Base-by-base conservation (phyloP, 768 basidiomycete genomes). In the Gloeophyllum trabeum region DNA sequence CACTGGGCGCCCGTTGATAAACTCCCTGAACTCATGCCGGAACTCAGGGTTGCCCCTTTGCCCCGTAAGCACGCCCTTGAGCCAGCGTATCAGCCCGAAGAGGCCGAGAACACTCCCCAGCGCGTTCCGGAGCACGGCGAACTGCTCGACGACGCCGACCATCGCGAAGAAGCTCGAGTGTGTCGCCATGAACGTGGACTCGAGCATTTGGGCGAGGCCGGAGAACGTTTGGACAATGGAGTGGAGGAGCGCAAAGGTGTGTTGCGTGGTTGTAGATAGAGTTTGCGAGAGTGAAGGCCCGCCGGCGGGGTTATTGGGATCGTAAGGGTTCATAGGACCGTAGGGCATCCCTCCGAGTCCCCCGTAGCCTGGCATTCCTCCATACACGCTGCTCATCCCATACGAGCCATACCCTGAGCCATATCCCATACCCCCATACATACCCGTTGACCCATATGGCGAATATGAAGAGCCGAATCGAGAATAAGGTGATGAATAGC, bases 121-220 rank as follows among this genome's bases (percentile, higher is more conserved):
- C 10, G 91, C 93, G 50, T 93, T 85, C 39, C 91, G 75, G 34
- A 97, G 75, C 51, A 90, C 88, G 2, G 79, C 80, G 53, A 99
- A 83, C 56, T 99, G 96, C 54, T 99, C 96, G 28, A 93, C 73
- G 35, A 99, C 94, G 47, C 90, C 88, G 40, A 93, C 90, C 82
- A 94, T 91, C 43, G 91, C 90, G 59, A 93, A 94, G 63, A 94
- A 94, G 6, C 81, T 85, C 1, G 87, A 90, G 60, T 94, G 91
- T 0, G 91, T 94, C 2, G 94, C 94, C 82, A 97, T 87, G 63
- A 94, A 97, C 4, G 94, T 98, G 24, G 79, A 82, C 60, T 98
- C 94, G 55, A 99, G 81, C 79, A 99, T 93, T 59, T 98, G 94
- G 0, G 94, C 83, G 47, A 99, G 81, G 19, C 93, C 93, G 0